phyloP scores from a whole-genome alignment of 73 alveolate genomes.

The Tetrahymena malaccensis region DNA sequence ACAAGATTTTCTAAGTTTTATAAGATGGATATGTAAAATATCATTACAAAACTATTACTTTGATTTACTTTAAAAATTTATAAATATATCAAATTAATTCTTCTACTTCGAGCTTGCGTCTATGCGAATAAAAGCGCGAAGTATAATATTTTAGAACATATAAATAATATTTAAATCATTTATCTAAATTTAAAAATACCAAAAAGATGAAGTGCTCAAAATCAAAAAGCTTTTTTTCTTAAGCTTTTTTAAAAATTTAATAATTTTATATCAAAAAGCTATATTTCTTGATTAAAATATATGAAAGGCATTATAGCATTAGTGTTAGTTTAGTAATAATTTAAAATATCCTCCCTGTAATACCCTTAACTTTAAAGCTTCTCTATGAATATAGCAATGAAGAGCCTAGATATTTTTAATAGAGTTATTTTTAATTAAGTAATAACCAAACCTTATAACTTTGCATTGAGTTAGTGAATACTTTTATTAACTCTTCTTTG shows the following conservation, averaged over 20 bases:
- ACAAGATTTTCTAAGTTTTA: too few relatives aligned
- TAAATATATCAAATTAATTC: not conserved
- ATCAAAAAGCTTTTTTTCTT: not conserved
- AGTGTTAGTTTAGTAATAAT: not conserved
- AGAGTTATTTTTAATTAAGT: not conserved
- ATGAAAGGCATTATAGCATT: not conserved
- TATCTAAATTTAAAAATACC: not conserved
- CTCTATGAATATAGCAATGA: not conserved
- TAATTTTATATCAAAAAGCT: not conserved
- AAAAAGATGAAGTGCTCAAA: not conserved
- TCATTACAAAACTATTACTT: too few relatives aligned
- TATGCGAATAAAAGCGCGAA: not conserved
- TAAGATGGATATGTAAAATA: too few relatives aligned
- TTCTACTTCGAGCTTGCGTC: not conserved
- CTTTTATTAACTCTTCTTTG: not conserved
- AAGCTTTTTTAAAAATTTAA: not conserved
- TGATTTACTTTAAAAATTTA: not conserved
- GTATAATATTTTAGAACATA: not conserved
- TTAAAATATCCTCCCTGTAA: not conserved
- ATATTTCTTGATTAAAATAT: not conserved
- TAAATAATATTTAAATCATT: not conserved
- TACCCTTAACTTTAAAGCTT: not conserved
- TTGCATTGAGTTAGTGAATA: not conserved
- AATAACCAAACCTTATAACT: not conserved
- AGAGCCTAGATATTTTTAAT: not conserved